Evolutionary conservation across 108 stramenopile species (phyloP).

Genomic region (Heterococcus sp.): DNA sequence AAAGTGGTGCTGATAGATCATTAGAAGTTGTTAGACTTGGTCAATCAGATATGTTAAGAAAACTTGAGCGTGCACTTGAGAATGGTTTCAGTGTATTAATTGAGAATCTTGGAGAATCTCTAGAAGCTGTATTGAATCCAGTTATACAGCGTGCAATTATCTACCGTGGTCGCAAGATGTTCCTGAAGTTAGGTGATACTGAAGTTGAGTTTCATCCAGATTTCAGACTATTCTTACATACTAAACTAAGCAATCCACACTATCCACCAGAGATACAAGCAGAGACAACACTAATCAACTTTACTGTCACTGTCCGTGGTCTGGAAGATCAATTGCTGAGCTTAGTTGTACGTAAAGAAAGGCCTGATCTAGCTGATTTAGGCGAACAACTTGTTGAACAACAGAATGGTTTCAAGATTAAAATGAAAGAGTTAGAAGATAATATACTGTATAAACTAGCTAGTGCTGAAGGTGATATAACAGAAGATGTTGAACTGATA

Average conservation of each 20-base stretch:
- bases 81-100: slow-evolving; percentile 44
- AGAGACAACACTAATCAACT: slow-evolving; percentile 53
- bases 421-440: slow-evolving; percentile 62
- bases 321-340: slow-evolving; percentile 53
- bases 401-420: slow-evolving; percentile 52
- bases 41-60: slow-evolving; percentile 40
- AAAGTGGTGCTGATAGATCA: slow-evolving; percentile 17
- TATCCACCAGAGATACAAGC: slow-evolving; percentile 63
- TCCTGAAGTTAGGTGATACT: slow-evolving; percentile 56
- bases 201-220: slow-evolving; percentile 59
- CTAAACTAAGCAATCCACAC: slow-evolving; percentile 62
- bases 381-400: slow-evolving; percentile 45
- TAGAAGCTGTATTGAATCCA: slow-evolving; percentile 48
- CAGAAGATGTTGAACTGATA: slow-evolving; percentile 66
- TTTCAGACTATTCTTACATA: slow-evolving; percentile 63
- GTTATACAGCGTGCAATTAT: slow-evolving; percentile 50
- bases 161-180: slow-evolving; percentile 31
- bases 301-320: slow-evolving; percentile 47
- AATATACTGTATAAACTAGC: slow-evolving; percentile 58
- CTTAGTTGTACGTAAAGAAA: slow-evolving; percentile 46
- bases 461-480: slow-evolving; percentile 63
- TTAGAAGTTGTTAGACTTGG: slow-evolving; percentile 45
- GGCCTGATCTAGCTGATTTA: slow-evolving; percentile 48
- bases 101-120: slow-evolving; percentile 60
- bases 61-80: slow-evolving; percentile 31